phyloP scores from a whole-genome alignment of 2,329 filamentous ascomycete genomes.

The Cercospora berteroae region DNA sequence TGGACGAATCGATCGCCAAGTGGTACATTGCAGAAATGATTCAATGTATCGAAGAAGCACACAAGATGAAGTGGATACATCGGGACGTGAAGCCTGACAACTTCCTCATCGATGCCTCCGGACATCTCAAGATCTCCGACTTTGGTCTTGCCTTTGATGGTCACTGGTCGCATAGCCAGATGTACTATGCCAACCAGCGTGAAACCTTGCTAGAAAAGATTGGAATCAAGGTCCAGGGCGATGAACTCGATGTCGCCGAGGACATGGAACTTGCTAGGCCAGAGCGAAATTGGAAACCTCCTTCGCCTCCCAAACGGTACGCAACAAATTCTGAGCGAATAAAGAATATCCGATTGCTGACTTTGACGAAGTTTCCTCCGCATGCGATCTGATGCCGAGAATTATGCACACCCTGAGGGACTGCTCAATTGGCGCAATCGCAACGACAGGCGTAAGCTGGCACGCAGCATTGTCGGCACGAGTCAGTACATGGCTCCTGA shows the following conservation, averaged over 20 bases:
- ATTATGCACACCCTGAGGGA: slow-evolving; percentile 34
- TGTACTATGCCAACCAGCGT: slow-evolving; percentile 80
- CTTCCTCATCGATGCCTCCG: slow-evolving; percentile 82
- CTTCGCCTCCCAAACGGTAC: background rate
- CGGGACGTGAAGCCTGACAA: slow-evolving; percentile 97
- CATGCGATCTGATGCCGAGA: slow-evolving; percentile 23
- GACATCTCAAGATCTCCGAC: slow-evolving; percentile 92
- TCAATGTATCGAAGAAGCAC: slow-evolving; percentile 86
- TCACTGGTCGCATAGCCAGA: slow-evolving; percentile 87
- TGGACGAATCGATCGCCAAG: slow-evolving; percentile 73
- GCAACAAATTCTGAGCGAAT: slow-evolving; percentile 22
- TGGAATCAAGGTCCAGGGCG: slow-evolving; percentile 70
- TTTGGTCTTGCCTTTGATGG: slow-evolving; percentile 95
- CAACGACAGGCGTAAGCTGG: slow-evolving; percentile 63
- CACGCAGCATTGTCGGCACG: slow-evolving; percentile 85
- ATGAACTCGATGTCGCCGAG: slow-evolving; percentile 66
- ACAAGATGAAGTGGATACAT: slow-evolving; percentile 86
- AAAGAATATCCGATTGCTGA: slow-evolving; percentile 13
- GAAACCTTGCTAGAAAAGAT: slow-evolving; percentile 76
- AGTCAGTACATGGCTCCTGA: slow-evolving; percentile 99
- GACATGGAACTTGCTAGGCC: slow-evolving; percentile 12
- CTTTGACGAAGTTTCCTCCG: background rate
- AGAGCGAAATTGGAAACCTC: slow-evolving; percentile 4
- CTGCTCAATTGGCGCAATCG: slow-evolving; percentile 46
- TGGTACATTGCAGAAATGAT: slow-evolving; percentile 98